phyloP scores from a whole-genome alignment of 2,329 filamentous ascomycete species.

The Ploettnerulaceae sp. region DNA sequence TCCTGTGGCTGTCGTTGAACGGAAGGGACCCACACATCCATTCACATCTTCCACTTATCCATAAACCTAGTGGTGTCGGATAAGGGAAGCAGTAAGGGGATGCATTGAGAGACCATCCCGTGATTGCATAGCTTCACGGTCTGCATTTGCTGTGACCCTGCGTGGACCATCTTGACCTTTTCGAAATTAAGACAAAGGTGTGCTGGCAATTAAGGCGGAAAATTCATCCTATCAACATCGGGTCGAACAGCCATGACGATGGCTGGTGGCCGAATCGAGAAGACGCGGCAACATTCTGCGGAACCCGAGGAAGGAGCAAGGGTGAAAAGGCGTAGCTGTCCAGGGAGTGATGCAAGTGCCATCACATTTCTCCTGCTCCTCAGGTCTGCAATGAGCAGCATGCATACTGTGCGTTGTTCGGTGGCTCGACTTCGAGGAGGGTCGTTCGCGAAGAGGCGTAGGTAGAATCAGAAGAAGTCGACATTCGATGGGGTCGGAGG shows the following conservation, averaged over 20 bases:
- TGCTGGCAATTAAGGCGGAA: constrained; percentile 20
- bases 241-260: constrained; percentile 4
- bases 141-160: constrained; percentile 24
- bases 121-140: constrained; percentile 25
- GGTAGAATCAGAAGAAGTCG: too few species aligned
- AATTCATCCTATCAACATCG: constrained; percentile 21
- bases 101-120: constrained; percentile 30
- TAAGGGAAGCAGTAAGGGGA: constrained; percentile 15
- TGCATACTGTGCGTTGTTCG: constrained; percentile 29
- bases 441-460: constrained; percentile 6
- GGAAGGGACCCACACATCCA: constrained; percentile 19
- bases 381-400: constrained; percentile 15
- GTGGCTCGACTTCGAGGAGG: constrained; percentile 20
- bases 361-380: constrained; percentile 3
- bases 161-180: constrained; percentile 17
- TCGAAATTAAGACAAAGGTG: constrained; percentile 15
- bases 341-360: constrained; percentile 7
- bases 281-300: constrained; percentile 8
- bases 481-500: constrained; percentile 7
- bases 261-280: constrained; percentile 13
- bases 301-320: background rate
- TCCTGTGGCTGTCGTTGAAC: constrained; percentile 22
- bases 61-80: constrained; percentile 15
- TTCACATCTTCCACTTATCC: constrained; percentile 21
- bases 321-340: constrained; percentile 6